Conservation (phyloP, 2,329 filamentous ascomycete genomes). For the Sclerotiophoma versabilis region DNA sequence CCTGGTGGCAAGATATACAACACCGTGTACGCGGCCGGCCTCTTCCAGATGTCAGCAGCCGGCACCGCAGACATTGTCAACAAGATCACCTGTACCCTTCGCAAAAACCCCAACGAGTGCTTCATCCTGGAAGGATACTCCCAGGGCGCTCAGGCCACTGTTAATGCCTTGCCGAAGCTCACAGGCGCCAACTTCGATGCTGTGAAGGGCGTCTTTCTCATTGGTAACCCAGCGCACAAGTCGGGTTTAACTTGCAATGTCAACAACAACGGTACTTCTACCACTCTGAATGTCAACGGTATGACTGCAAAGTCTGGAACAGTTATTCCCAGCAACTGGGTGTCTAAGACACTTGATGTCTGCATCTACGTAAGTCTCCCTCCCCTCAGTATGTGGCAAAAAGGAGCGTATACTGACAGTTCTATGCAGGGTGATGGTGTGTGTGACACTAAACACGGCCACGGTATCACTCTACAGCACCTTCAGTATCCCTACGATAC, state of each 20-base stretch:
- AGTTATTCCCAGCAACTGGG: slow-evolving; percentile 41
- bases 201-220: slow-evolving; percentile 48
- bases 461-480: slow-evolving; percentile 42
- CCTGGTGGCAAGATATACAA: slow-evolving; percentile 45
- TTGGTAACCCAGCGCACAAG: slow-evolving; percentile 46
- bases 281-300: slow-evolving; percentile 43
- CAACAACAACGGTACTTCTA: slow-evolving; percentile 44
- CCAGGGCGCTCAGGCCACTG: slow-evolving; percentile 48
- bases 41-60: slow-evolving; percentile 33
- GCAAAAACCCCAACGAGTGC: slow-evolving; percentile 36
- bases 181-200: slow-evolving; percentile 44
- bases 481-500: slow-evolving; percentile 35
- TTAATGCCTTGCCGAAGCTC: slow-evolving; percentile 41
- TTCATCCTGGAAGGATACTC: slow-evolving; percentile 50
- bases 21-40: slow-evolving; percentile 44
- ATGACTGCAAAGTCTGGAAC: slow-evolving; percentile 3
- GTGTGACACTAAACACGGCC: slow-evolving; percentile 45
- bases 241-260: slow-evolving; percentile 45
- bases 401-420: not conserved
- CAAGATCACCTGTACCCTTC: slow-evolving; percentile 37
- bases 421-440: slow-evolving; percentile 43
- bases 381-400: not conserved
- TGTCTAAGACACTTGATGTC: slow-evolving; percentile 48
- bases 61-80: slow-evolving; percentile 46
- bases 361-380: slow-evolving; percentile 40